A percentile compares a stretch with the other conserved stretches of the same genome.
Evolutionary conservation across 345 rosid species (phyloP).

Genomic region (Triadica sebifera): DNA sequence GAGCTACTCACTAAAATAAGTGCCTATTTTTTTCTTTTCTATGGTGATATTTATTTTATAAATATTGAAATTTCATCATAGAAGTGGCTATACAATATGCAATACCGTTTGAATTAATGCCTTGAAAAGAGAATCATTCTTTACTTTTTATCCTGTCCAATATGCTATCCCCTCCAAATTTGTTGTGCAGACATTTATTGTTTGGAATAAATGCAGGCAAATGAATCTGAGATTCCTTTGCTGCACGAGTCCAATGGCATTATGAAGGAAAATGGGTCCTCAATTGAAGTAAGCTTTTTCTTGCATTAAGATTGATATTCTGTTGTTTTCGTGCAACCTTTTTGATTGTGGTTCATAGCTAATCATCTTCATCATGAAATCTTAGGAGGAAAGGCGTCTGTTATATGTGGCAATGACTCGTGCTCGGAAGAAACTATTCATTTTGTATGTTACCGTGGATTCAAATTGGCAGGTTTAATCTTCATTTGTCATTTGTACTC

Average conservation of each 20-base stretch:
- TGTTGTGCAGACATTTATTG: neutral
- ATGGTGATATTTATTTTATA: neutral
- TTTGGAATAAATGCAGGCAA: slow-evolving; percentile 49
- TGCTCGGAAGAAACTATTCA: slow-evolving; percentile 77
- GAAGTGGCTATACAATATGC: neutral
- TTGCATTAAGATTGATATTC: slow-evolving; percentile 2
- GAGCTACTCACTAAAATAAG: neutral
- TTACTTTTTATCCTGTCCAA: neutral
- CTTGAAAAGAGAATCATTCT: neutral
- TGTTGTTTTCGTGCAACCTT: neutral
- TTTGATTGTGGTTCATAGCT: slow-evolving; percentile 9
- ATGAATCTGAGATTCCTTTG: slow-evolving; percentile 92
- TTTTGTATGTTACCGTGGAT: slow-evolving; percentile 76
- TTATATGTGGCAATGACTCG: slow-evolving; percentile 96
- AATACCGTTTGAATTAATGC: neutral
- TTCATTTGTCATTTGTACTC: slow-evolving; percentile 14
- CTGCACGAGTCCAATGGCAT: slow-evolving; percentile 62
- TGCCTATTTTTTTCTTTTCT: too few species aligned
- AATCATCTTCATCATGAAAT: slow-evolving; percentile 20
- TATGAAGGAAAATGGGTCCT: slow-evolving; percentile 49
- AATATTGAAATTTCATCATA: neutral
- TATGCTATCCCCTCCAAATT: slow-evolving; percentile 1
- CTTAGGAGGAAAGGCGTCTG: slow-evolving; percentile 88
- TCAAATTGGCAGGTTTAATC: slow-evolving; percentile 86
- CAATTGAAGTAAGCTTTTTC: slow-evolving; percentile 57